Conservation (phyloP, 306 rosid species). For the Sphenostylis stenocarpa region DNA sequence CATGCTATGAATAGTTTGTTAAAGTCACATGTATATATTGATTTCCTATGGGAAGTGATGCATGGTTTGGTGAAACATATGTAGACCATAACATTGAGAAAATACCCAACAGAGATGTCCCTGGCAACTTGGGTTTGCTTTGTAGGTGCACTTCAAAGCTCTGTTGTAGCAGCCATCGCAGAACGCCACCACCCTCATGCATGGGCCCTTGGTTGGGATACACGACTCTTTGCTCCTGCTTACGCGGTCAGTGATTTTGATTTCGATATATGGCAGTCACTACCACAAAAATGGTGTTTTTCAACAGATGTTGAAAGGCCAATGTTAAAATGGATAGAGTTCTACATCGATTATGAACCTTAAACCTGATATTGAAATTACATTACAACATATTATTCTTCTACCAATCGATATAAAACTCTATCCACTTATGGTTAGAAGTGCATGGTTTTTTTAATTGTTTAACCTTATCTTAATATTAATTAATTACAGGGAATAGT, state of each 20-base stretch:
- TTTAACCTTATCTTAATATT: background rate
- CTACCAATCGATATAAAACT: no score
- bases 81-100: slow-evolving; percentile 72
- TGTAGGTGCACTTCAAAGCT: slow-evolving; percentile 61
- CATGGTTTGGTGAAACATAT: background rate
- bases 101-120: slow-evolving; percentile 68
- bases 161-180: slow-evolving; percentile 42
- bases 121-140: slow-evolving; percentile 73
- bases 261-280: no score
- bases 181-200: slow-evolving; percentile 55
- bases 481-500: slow-evolving; percentile 53
- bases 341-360: no score
- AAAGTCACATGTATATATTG: background rate
- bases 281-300: no score
- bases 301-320: no score
- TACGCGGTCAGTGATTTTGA: slow-evolving; percentile 50
- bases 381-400: no score
- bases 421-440: no score
- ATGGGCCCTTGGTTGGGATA: slow-evolving; percentile 65
- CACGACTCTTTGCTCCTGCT: slow-evolving; percentile 58
- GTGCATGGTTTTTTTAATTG: background rate
- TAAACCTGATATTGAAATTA: no score
- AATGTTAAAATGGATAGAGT: no score
- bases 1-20: no score
- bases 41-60: background rate